These are phyloP conservation scores for Fusarium globosum DNA, from an alignment of 2,329 filamentous ascomycete species.

Conservation along the genomic window DNA sequence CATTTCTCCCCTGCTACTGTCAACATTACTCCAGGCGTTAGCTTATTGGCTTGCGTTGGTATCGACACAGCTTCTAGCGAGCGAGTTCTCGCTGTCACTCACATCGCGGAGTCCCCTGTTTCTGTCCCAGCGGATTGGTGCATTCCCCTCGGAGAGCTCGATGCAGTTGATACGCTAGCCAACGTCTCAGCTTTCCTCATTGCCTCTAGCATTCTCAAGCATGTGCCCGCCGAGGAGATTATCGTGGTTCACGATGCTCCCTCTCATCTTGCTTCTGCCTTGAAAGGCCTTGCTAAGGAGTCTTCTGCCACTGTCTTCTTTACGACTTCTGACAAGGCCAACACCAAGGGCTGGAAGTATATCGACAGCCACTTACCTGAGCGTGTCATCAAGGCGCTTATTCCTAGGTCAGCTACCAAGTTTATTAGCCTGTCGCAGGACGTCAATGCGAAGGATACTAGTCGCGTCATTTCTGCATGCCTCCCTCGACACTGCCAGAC, in stretches of 20 bases:
- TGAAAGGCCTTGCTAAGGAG: fast-evolving
- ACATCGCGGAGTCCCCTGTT: not conserved
- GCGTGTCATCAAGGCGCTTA: fast-evolving
- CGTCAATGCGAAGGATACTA: fast-evolving
- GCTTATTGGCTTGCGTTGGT: fast-evolving
- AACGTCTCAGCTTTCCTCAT: not conserved
- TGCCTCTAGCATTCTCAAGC: not conserved
- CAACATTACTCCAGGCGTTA: fast-evolving
- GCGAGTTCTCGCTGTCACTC: not conserved
- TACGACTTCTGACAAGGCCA: fast-evolving
- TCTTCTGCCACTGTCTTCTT: fast-evolving
- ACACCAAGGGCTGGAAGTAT: not conserved
- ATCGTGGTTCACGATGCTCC: fast-evolving
- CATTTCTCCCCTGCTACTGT: not conserved
- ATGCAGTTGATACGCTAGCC: not conserved
- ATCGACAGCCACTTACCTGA: not conserved
- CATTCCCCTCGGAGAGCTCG: not conserved
- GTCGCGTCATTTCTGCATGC: not conserved
- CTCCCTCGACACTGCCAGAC: fast-evolving
- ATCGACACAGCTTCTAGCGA: not conserved
- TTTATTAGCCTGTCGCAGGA: not conserved
- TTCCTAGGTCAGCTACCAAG: fast-evolving
- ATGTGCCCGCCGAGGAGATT: fast-evolving
- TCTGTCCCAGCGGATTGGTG: not conserved
- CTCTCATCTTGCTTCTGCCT: not conserved